Evolutionary conservation across 108 stramenopile species (phyloP).

Genomic region (Cyclotella sp.): DNA sequence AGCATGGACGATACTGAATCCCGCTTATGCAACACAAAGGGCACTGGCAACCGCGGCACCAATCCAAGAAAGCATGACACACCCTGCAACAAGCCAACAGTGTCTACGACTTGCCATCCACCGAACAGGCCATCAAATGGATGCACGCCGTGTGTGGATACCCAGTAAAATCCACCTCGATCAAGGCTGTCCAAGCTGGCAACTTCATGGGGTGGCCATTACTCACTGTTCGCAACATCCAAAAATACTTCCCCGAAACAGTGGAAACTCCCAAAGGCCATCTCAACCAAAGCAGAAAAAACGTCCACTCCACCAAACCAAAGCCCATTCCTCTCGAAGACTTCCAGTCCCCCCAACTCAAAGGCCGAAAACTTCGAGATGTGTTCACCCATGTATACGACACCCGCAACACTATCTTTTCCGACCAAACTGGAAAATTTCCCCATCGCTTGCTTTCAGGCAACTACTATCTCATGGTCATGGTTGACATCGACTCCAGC

Average conservation of each 20-base stretch:
- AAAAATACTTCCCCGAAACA: constrained; percentile 1
- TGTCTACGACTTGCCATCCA: constrained; percentile 9
- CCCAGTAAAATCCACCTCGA: constrained; percentile 20
- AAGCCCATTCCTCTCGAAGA: background rate
- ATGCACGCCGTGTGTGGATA: background rate
- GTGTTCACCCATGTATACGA: background rate
- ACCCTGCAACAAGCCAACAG: constrained; percentile 1
- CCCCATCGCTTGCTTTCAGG: no score
- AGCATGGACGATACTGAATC: background rate
- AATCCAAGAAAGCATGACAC: background rate
- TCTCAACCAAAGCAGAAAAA: background rate
- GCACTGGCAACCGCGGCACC: background rate
- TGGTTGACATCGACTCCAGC: background rate
- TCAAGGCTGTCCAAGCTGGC: constrained; percentile 15
- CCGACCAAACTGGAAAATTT: background rate
- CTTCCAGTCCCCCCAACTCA: background rate
- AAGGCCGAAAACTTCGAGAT: background rate
- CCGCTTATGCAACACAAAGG: background rate
- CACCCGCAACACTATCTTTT: background rate
- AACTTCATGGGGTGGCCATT: background rate
- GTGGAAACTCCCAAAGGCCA: background rate
- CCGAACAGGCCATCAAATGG: background rate
- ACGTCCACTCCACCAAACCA: background rate
- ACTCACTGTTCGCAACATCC: background rate
- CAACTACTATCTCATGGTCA: background rate